Percentiles rank a stretch among this genome's conserved stretches.
phyloP scores from a whole-genome alignment of 306 rosid genomes.

The Heteromeles arbutifolia region DNA sequence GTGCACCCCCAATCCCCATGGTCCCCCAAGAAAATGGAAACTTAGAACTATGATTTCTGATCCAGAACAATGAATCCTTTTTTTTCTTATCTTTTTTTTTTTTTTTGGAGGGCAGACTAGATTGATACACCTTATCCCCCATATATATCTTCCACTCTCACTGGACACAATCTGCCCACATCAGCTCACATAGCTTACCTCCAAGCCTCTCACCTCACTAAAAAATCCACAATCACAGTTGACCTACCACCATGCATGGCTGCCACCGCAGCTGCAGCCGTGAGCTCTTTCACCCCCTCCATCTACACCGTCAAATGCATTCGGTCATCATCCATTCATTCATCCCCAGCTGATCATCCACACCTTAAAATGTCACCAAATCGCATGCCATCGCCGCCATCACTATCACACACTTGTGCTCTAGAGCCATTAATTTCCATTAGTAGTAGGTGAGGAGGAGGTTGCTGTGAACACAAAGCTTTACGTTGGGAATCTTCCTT shows the following conservation, averaged over 20 bases:
- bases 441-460: slow-evolving; percentile 14
- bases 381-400: slow-evolving; percentile 22
- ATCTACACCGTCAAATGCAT: slow-evolving; percentile 40
- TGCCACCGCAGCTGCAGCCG: slow-evolving; percentile 53
- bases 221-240: not conserved
- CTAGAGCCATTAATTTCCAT: slow-evolving; percentile 29
- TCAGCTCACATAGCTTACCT: slow-evolving; percentile 26
- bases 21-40: not conserved
- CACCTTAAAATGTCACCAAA: slow-evolving; percentile 22
- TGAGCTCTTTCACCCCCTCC: slow-evolving; percentile 60
- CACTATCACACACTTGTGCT: slow-evolving; percentile 23
- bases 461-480: slow-evolving; percentile 56
- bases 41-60: not conserved
- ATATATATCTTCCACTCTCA: slow-evolving; percentile 22
- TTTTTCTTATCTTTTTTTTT: too few species aligned
- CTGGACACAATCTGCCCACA: slow-evolving; percentile 55
- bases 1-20: not conserved
- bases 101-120: not conserved
- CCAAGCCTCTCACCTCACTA: not conserved
- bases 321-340: slow-evolving; percentile 31
- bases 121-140: slow-evolving; percentile 41
- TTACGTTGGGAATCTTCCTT: slow-evolving; percentile 93
- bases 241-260: slow-evolving; percentile 57
- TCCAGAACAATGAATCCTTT: too few species aligned
- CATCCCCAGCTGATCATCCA: slow-evolving; percentile 21